phyloP scores from a whole-genome alignment of 2,329 filamentous ascomycete genomes.

The Colletotrichum sansevieriae region DNA sequence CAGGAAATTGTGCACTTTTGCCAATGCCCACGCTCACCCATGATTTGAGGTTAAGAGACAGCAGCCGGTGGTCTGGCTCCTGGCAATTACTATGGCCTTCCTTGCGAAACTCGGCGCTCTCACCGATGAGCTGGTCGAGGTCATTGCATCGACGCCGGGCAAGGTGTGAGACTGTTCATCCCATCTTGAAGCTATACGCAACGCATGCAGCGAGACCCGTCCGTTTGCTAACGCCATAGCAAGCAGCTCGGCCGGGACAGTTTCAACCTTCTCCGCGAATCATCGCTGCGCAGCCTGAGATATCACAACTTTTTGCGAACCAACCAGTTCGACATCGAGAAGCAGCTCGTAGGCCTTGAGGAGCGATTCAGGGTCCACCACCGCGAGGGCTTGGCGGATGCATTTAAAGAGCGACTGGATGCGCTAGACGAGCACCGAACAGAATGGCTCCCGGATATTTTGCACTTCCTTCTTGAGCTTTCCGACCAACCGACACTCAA shows the following conservation, averaged over 20 bases:
- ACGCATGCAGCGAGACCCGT: conserved; percentile 28
- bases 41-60: conserved; percentile 1
- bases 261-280: conserved; percentile 62
- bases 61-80: conserved; percentile 1
- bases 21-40: not conserved
- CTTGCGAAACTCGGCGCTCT: conserved; percentile 73
- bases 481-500: conserved; percentile 84
- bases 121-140: conserved; percentile 78
- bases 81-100: conserved; percentile 73
- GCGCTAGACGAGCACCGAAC: conserved; percentile 66
- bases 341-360: conserved; percentile 77
- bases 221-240: conserved; percentile 7
- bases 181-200: conserved; percentile 21
- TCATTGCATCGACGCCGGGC: conserved; percentile 67
- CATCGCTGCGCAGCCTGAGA: conserved; percentile 64
- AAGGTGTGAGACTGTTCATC: conserved; percentile 58
- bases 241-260: conserved; percentile 48
- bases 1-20: conserved; percentile 2
- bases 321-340: conserved; percentile 80
- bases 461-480: conserved; percentile 83
- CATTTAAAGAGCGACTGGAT: conserved; percentile 70
- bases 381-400: conserved; percentile 83
- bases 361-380: conserved; percentile 88
- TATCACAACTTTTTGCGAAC: conserved; percentile 72
- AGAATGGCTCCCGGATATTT: conserved; percentile 82